Conservation (phyloP, 257 asterid genomes). For the Primulina tabacum region DNA sequence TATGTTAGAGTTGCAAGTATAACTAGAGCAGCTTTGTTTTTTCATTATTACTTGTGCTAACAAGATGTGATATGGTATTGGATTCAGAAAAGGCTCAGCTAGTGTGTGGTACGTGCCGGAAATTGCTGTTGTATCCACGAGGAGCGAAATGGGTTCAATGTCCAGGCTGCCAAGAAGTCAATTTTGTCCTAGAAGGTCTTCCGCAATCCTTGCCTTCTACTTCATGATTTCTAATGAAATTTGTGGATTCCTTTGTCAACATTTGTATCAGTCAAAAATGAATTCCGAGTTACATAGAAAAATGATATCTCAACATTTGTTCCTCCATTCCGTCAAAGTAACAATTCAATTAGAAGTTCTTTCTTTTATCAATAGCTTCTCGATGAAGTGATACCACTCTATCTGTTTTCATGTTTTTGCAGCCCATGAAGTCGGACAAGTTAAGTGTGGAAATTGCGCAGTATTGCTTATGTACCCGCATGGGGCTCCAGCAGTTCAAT, state of each 20-base stretch:
- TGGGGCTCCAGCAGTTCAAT: constrained; percentile 75
- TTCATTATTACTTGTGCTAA: constrained; percentile 13
- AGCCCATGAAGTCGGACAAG: constrained; percentile 90
- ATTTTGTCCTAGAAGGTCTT: constrained; percentile 84
- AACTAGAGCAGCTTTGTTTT: constrained; percentile 3
- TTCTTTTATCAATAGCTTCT: background rate
- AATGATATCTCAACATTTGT: background rate
- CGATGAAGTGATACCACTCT: background rate
- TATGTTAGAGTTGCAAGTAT: background rate
- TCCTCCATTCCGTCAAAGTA: background rate
- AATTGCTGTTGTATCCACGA: constrained; percentile 67
- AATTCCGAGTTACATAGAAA: background rate
- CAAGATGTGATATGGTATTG: constrained; percentile 7
- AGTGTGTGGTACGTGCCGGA: constrained; percentile 85
- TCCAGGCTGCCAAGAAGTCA: constrained; percentile 74
- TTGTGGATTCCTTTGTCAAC: constrained; percentile 11
- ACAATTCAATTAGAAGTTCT: background rate
- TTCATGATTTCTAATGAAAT: background rate
- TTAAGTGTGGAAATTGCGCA: constrained; percentile 69
- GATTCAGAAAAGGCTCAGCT: constrained; percentile 74
- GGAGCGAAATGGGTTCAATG: constrained; percentile 81
- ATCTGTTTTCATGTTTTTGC: constrained; percentile 21
- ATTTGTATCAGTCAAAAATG: background rate
- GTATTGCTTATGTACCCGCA: constrained; percentile 77
- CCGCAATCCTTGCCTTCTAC: constrained; percentile 1